A percentile compares a stretch with the other conserved stretches of the same genome.
Evolutionary conservation across 768 basidiomycete species (phyloP).

Genomic region (Strobilomyces confusus): DNA sequence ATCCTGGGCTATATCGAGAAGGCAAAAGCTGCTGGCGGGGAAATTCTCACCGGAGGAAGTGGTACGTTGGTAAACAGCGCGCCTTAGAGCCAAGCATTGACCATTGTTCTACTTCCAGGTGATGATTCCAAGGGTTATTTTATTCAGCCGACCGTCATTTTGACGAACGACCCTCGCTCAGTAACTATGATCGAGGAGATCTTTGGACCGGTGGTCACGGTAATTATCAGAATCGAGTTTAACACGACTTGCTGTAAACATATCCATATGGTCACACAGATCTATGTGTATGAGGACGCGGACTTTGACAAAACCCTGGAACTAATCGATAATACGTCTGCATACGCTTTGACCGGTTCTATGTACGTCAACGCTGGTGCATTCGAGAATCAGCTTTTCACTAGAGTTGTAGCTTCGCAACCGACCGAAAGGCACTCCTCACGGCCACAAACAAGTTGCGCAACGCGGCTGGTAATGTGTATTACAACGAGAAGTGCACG

Average conservation of each 20-base stretch:
- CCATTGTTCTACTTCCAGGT: constrained; percentile 35
- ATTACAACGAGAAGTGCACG: constrained; percentile 98
- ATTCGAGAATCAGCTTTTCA: constrained; percentile 9
- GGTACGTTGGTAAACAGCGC: constrained; percentile 39
- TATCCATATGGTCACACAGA: constrained; percentile 36
- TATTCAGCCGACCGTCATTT: constrained; percentile 90
- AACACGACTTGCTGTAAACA: neutral
- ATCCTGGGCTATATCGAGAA: constrained; percentile 78
- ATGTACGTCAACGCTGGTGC: constrained; percentile 52
- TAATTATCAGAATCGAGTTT: constrained; percentile 30
- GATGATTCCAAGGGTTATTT: constrained; percentile 93
- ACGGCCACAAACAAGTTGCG: constrained; percentile 78
- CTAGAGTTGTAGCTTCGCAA: constrained; percentile 59
- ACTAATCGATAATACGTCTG: constrained; percentile 79
- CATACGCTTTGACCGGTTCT: constrained; percentile 92
- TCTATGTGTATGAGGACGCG: constrained; percentile 84
- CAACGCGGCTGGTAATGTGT: constrained; percentile 93
- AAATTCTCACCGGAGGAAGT: constrained; percentile 82
- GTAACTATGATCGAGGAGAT: constrained; percentile 94
- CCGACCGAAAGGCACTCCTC: constrained; percentile 76
- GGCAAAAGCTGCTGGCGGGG: constrained; percentile 86
- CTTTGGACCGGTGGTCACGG: constrained; percentile 94
- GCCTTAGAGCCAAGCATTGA: neutral
- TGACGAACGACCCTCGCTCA: constrained; percentile 85
- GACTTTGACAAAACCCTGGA: constrained; percentile 85